Evolutionary conservation across 306 rosid genomes (phyloP), one percentile per base, ranked within the genome.

Genomic region (Herpetospermum pedunculosum): DNA sequence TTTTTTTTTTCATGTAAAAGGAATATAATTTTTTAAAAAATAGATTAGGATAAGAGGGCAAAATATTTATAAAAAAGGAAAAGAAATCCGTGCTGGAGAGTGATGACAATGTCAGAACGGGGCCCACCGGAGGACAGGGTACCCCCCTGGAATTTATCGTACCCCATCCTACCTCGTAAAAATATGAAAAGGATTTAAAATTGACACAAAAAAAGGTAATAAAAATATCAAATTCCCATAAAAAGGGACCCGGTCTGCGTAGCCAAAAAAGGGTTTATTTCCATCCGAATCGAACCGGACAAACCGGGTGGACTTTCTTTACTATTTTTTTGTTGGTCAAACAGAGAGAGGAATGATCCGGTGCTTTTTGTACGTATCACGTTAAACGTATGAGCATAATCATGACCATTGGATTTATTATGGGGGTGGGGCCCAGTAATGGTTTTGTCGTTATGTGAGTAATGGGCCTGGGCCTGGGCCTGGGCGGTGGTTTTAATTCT

Each of bases 351-450:
- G 9, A 8, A 16, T 7, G 34, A 43, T 43, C 16, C 4, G 60
- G 60, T 54, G 60, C 8, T 54, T 25, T 29, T 30, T 59, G 67
- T 67, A 41, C 18, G 72, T 41, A 40, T 67, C 72, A 41, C 32
- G 32, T 67, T 12, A 40, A 67, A 6, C 72, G 72, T 69, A 69
- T 69, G 73, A 41, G 55, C 26, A 26, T 69, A 23, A 69, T 69
- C 26, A 69, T 69, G 21, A 69, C 55, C 38, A 8, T 37, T 65
- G 72, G 4, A 18, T 62, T 60, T n/a, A n/a, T 28, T 28, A 57
- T 12, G 30, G 26, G 53, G 0, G 72, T 67, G 34, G 72, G 72
- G 34, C 72, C 72, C 72, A 65, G 50, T 44, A 13, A 6, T 2
- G 2, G 0, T 12, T 65, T 67, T 67, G 72, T 67, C 72, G 50